phyloP scores from a whole-genome alignment of 768 basidiomycete species.

The Trametes cinnabarina region DNA sequence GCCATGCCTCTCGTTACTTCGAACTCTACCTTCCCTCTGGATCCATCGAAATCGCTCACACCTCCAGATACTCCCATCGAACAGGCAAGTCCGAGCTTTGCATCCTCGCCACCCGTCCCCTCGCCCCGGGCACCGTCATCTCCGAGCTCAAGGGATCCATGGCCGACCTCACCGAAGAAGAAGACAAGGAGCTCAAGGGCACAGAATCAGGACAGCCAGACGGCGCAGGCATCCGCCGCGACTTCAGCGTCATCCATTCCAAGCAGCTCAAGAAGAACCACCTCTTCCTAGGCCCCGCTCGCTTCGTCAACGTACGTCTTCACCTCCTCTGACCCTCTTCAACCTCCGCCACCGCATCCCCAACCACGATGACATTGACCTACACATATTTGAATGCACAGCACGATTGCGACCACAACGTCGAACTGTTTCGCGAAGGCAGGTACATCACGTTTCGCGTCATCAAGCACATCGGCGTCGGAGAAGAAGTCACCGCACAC shows the following conservation, averaged over 20 bases:
- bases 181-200: slow-evolving; percentile 82
- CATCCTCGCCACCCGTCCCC: slow-evolving; percentile 75
- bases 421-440: slow-evolving; percentile 84
- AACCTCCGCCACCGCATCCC: background rate
- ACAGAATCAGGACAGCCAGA: slow-evolving; percentile 68
- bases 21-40: slow-evolving; percentile 83
- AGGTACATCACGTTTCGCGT: slow-evolving; percentile 88
- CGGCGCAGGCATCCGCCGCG: slow-evolving; percentile 59
- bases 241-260: slow-evolving; percentile 90
- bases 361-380: slow-evolving; percentile 2
- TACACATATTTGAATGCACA: slow-evolving; percentile 30
- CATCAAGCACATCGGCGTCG: slow-evolving; percentile 70
- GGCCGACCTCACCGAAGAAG: slow-evolving; percentile 83
- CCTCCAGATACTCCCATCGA: slow-evolving; percentile 80
- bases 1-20: slow-evolving; percentile 86
- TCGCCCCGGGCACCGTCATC: slow-evolving; percentile 69
- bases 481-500: slow-evolving; percentile 87
- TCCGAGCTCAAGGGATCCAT: slow-evolving; percentile 89
- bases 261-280: slow-evolving; percentile 92
- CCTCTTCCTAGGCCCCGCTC: slow-evolving; percentile 86
- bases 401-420: slow-evolving; percentile 91
- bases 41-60: slow-evolving; percentile 85
- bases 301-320: slow-evolving; percentile 82
- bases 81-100: slow-evolving; percentile 90
- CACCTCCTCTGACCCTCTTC: background rate